Evolutionary conservation across 1,284 basidiomycete genomes (phyloP).

Genomic region (Sporisorium exsertum): DNA sequence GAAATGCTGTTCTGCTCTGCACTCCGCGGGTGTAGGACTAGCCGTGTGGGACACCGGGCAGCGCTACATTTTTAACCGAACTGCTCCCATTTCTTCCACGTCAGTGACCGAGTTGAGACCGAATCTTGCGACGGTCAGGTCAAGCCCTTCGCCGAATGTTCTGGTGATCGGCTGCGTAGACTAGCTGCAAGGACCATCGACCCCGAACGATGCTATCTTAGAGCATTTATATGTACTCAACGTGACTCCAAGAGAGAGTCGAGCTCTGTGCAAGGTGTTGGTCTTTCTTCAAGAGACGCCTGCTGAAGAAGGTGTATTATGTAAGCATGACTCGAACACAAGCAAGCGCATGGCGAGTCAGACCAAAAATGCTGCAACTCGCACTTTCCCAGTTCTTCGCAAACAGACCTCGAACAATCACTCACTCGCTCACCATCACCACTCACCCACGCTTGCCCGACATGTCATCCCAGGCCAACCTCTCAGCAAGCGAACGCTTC

Average conservation of each 20-base stretch:
- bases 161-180: no score
- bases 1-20: no score
- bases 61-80: background rate
- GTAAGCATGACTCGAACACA: conserved; percentile 18
- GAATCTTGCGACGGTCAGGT: background rate
- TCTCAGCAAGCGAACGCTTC: conserved; percentile 76
- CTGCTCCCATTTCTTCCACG: background rate
- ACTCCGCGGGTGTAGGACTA: background rate
- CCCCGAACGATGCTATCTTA: background rate
- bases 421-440: background rate
- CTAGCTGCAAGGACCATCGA: background rate
- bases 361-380: conserved; percentile 2
- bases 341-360: conserved; percentile 16
- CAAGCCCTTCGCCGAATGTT: no score
- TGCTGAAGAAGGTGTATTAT: background rate
- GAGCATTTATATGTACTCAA: background rate
- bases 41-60: background rate
- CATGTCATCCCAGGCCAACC: conserved; percentile 42
- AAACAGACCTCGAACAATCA: background rate
- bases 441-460: background rate
- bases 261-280: background rate
- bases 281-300: background rate
- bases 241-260: background rate
- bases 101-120: conserved; percentile 1
- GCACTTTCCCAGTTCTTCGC: conserved; percentile 4